Conservation (phyloP, 352 stramenopile species). For the Pythium dissotocum region DNA sequence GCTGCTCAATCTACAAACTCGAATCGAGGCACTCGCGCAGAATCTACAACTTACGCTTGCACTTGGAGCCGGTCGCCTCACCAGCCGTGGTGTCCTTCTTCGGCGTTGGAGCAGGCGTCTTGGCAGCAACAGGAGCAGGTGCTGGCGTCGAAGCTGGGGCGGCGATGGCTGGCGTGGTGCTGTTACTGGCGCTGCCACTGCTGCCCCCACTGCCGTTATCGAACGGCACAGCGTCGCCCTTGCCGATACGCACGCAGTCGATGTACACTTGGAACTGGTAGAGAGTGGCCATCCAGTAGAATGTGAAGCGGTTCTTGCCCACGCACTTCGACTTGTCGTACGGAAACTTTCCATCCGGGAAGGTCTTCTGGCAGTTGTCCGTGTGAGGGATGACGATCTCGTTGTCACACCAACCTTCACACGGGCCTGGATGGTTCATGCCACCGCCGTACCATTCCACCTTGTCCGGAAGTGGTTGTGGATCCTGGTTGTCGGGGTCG, state of each 20-base stretch:
- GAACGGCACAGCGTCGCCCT: conserved; percentile 5
- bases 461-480: conserved; percentile 33
- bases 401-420: conserved; percentile 50
- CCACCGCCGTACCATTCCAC: conserved; percentile 49
- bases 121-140: background rate
- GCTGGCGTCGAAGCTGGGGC: conserved; percentile 5
- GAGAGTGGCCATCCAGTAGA: conserved; percentile 63
- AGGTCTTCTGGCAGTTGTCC: conserved; percentile 41
- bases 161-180: conserved; percentile 1
- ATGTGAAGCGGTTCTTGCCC: conserved; percentile 42
- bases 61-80: background rate
- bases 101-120: background rate
- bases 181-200: conserved; percentile 2
- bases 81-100: conserved; percentile 1
- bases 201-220: background rate
- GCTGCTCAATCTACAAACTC: too few relatives aligned
- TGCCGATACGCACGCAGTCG: conserved; percentile 19
- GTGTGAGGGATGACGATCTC: conserved; percentile 36
- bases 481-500: conserved; percentile 36
- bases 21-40: too few relatives aligned
- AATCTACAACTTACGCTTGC: background rate
- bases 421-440: conserved; percentile 42
- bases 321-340: conserved; percentile 46
- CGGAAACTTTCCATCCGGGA: conserved; percentile 37
- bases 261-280: conserved; percentile 60